These are phyloP conservation scores for Sporopachydermia lactativora DNA, from an alignment of 805 yeast species.

Conservation along the genomic window DNA sequence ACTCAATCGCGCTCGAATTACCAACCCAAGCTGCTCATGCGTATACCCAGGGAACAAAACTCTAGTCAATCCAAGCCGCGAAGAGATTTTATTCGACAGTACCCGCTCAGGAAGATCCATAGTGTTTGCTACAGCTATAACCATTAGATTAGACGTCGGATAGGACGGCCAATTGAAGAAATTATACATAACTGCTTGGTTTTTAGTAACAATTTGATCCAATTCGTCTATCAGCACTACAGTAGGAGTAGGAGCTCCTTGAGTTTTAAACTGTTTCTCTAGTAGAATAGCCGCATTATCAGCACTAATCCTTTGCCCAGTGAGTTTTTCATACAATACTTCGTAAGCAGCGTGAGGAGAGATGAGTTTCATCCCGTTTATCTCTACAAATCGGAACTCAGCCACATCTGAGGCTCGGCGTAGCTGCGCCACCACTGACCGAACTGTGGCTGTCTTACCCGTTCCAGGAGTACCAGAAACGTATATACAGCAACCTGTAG, in stretches of 20 bases:
- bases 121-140: constrained; percentile 90
- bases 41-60: constrained; percentile 84
- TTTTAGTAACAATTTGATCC: constrained; percentile 77
- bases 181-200: constrained; percentile 82
- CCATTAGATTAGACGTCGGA: constrained; percentile 62
- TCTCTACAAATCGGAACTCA: constrained; percentile 63
- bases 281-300: constrained; percentile 51
- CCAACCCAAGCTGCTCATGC: constrained; percentile 58
- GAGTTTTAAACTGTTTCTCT: constrained; percentile 50
- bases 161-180: constrained; percentile 97
- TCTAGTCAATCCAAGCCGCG: constrained; percentile 79
- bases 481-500: constrained; percentile 73
- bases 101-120: constrained; percentile 93
- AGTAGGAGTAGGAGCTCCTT: constrained; percentile 26
- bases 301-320: constrained; percentile 43
- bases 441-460: constrained; percentile 87
- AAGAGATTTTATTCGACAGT: constrained; percentile 76
- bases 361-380: constrained; percentile 79
- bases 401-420: constrained; percentile 24
- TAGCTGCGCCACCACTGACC: constrained; percentile 71
- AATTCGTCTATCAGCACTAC: constrained; percentile 83
- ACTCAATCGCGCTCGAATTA: constrained; percentile 59
- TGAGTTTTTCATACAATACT: constrained; percentile 61
- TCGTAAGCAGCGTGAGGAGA: constrained; percentile 77
- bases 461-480: constrained; percentile 98